Evolutionary conservation across 2,329 filamentous ascomycete genomes (phyloP).

Genomic region (Bipolaris cookei): DNA sequence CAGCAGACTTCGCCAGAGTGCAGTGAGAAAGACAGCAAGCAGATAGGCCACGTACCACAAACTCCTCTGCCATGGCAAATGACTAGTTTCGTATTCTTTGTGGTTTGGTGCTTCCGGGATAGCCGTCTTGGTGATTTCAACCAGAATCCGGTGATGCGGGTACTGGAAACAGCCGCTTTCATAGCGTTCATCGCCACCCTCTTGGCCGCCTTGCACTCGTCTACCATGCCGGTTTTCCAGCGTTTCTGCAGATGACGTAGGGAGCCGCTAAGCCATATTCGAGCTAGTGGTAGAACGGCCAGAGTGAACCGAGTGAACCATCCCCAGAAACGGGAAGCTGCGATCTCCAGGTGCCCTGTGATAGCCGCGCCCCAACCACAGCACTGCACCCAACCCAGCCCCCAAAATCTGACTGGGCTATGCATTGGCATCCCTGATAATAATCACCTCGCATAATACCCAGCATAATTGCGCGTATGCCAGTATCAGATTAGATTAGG

Average conservation of each 20-base stretch:
- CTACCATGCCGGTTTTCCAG: slow-evolving; percentile 14
- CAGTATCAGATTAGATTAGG: too few relatives aligned
- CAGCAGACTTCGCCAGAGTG: slow-evolving; percentile 12
- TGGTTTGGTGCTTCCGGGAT: slow-evolving; percentile 22
- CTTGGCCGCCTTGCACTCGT: neutral
- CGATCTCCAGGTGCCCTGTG: neutral
- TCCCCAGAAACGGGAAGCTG: slow-evolving; percentile 10
- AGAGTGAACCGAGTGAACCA: neutral
- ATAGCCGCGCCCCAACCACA: neutral
- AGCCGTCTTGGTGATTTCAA: slow-evolving; percentile 18
- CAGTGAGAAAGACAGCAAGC: neutral
- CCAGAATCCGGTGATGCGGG: slow-evolving; percentile 3
- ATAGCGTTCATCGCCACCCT: neutral
- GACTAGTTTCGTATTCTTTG: slow-evolving; percentile 5
- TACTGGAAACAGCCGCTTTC: slow-evolving; percentile 1
- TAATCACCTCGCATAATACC: neutral
- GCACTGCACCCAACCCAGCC: neutral
- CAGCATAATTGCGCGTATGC: neutral
- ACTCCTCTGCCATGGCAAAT: slow-evolving; percentile 31
- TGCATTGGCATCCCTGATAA: neutral
- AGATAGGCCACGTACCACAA: slow-evolving; percentile 30
- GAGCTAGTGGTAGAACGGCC: slow-evolving; percentile 1
- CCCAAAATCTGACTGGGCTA: slow-evolving; percentile 3
- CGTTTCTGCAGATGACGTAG: slow-evolving; percentile 9
- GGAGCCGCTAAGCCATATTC: slow-evolving; percentile 5